Percentiles rank a stretch among this genome's conserved stretches.
Evolutionary conservation across 2,329 filamentous ascomycete species (phyloP).

Genomic region (Pseudopithomyces chartarum): DNA sequence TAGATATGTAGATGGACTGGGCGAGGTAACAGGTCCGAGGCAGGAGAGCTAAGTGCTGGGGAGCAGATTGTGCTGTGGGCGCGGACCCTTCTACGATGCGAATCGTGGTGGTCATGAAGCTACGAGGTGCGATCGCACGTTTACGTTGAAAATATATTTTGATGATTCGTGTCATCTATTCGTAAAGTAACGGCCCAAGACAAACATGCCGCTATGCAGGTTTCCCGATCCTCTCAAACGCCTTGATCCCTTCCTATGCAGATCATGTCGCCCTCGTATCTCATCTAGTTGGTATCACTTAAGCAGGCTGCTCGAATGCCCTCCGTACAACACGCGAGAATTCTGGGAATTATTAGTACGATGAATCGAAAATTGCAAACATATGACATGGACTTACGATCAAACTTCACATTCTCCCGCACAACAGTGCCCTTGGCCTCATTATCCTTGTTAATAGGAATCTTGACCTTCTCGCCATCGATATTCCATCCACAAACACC

Average conservation of each 20-base stretch:
- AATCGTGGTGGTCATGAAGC: no score
- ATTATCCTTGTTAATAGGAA: conserved; percentile 86
- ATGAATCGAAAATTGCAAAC: not conserved
- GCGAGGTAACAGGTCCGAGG: no score
- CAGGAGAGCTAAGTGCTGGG: no score
- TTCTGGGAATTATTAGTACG: conserved; percentile 30
- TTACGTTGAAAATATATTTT: not conserved
- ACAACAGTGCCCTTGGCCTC: conserved; percentile 96
- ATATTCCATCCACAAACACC: conserved; percentile 79
- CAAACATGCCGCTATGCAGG: conserved; percentile 6
- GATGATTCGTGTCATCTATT: conserved; percentile 5
- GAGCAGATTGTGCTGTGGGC: no score
- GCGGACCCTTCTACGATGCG: no score
- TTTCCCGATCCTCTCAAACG: conserved; percentile 6
- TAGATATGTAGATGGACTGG: no score
- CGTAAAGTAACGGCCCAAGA: not conserved
- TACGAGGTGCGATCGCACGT: no score
- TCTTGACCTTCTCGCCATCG: conserved; percentile 68
- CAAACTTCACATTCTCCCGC: conserved; percentile 90
- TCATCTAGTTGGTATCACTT: conserved; percentile 9
- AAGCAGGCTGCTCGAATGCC: conserved; percentile 44
- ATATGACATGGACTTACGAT: conserved; percentile 67
- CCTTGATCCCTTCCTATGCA: conserved; percentile 1
- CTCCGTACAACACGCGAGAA: conserved; percentile 43
- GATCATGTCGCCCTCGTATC: conserved; percentile 2